phyloP scores from a whole-genome alignment of 345 rosid genomes.

The Citrus unshiu region DNA sequence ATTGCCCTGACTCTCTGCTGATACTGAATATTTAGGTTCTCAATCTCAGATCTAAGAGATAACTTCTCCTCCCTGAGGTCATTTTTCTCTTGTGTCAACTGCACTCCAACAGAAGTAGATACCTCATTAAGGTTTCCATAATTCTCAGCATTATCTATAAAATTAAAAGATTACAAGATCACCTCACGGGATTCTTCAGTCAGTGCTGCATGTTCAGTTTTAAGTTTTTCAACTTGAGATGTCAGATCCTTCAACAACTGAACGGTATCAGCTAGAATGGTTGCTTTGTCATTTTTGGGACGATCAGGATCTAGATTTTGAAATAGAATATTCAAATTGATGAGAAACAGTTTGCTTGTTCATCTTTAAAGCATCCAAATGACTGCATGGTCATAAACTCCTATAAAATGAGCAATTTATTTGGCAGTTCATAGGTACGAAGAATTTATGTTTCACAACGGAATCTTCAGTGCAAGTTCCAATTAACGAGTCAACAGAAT shows the following conservation, averaged over 20 bases:
- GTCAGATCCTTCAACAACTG: constrained; percentile 84
- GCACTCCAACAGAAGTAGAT: constrained; percentile 10
- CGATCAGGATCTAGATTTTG: constrained; percentile 69
- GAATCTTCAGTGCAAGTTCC: not conserved
- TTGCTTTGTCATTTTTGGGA: constrained; percentile 88
- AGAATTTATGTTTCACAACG: not conserved
- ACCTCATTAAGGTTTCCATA: not conserved
- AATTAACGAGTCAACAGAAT: not conserved
- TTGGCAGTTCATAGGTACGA: not conserved
- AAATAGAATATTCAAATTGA: constrained; percentile 8
- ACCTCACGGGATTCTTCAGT: constrained; percentile 93
- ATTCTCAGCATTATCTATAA: not conserved
- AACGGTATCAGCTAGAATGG: constrained; percentile 71
- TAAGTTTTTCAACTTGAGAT: constrained; percentile 70
- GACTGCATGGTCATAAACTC: not conserved
- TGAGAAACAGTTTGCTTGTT: not conserved
- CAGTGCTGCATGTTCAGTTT: constrained; percentile 57
- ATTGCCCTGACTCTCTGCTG: constrained; percentile 70
- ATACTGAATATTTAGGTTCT: constrained; percentile 65
- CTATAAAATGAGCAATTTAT: not conserved
- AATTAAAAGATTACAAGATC: constrained; percentile 4
- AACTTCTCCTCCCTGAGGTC: constrained; percentile 87
- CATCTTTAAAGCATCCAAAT: not conserved
- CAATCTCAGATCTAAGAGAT: constrained; percentile 68
- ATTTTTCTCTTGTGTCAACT: constrained; percentile 88